Evolutionary conservation across 306 rosid species (phyloP).

Genomic region (Ziziphus jujuba): DNA sequence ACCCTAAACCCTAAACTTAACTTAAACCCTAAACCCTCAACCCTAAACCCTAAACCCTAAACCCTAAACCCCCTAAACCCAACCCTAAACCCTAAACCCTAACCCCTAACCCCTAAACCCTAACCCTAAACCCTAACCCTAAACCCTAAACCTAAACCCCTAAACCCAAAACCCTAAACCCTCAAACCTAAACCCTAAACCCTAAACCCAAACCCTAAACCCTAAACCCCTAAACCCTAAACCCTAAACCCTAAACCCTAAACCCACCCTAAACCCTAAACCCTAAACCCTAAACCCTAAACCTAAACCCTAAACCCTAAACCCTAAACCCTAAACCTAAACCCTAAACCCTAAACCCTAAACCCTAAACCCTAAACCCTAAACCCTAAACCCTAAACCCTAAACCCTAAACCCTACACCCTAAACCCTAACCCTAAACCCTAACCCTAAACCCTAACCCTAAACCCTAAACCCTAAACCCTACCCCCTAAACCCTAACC

Average conservation of each 20-base stretch:
- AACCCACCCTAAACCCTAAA: constrained; percentile 15
- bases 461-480: constrained; percentile 12
- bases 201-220: neutral
- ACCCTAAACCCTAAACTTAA: constrained; percentile 16
- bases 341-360: constrained; percentile 21
- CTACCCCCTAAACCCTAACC: constrained; percentile 16
- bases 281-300: constrained; percentile 17
- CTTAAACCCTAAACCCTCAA: constrained; percentile 20
- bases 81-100: constrained; percentile 15
- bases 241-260: constrained; percentile 19
- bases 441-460: no score
- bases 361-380: constrained; percentile 19
- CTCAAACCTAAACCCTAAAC: neutral
- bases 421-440: constrained; percentile 15
- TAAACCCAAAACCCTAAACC: constrained; percentile 1
- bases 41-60: constrained; percentile 15
- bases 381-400: constrained; percentile 21
- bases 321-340: constrained; percentile 11
- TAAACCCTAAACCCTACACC: constrained; percentile 18
- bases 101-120: constrained; percentile 11
- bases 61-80: constrained; percentile 10
- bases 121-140: neutral
- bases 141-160: neutral
- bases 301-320: constrained; percentile 20
- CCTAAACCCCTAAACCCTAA: constrained; percentile 6